Percentiles rank a stretch among this genome's conserved stretches.
Evolutionary conservation across 1,139 yeast species (phyloP).

Genomic region (Kodamaea sp.): DNA sequence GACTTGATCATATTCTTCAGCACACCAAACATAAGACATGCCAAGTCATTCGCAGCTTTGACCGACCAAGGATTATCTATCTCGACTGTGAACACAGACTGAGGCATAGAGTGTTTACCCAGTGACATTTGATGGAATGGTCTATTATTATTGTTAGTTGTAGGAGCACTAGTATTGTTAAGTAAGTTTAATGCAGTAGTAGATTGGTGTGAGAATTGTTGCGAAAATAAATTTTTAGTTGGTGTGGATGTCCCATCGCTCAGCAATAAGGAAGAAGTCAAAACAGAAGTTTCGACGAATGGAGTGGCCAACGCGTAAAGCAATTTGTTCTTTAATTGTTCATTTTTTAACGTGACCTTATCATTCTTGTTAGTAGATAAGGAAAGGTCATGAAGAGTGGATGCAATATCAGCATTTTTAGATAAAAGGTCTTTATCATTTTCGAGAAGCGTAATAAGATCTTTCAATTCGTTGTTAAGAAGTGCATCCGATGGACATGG

Average conservation of each 20-base stretch:
- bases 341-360: slow-evolving; percentile 29
- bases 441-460: slow-evolving; percentile 43
- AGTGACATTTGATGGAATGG: slow-evolving; percentile 62
- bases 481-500: slow-evolving; percentile 12
- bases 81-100: slow-evolving; percentile 80
- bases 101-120: slow-evolving; percentile 66
- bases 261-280: slow-evolving; percentile 38
- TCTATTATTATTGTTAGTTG: slow-evolving; percentile 24
- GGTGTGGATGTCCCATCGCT: slow-evolving; percentile 12
- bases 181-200: slow-evolving; percentile 29
- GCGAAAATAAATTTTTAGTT: slow-evolving; percentile 12
- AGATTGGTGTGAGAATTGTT: slow-evolving; percentile 26
- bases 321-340: slow-evolving; percentile 48
- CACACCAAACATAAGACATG: slow-evolving; percentile 83
- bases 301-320: slow-evolving; percentile 74
- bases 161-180: slow-evolving; percentile 10
- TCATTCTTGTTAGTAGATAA: slow-evolving; percentile 31
- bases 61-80: slow-evolving; percentile 75
- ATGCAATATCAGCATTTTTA: slow-evolving; percentile 40
- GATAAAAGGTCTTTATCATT: slow-evolving; percentile 29
- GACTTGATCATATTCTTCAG: slow-evolving; percentile 61
- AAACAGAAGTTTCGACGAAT: slow-evolving; percentile 54
- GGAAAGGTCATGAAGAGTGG: slow-evolving; percentile 56
- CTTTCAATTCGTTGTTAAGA: slow-evolving; percentile 38
- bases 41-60: slow-evolving; percentile 83